Evolutionary conservation across 208 protist genomes (phyloP).

Genomic region (Kentomonas sorsogonicus): DNA sequence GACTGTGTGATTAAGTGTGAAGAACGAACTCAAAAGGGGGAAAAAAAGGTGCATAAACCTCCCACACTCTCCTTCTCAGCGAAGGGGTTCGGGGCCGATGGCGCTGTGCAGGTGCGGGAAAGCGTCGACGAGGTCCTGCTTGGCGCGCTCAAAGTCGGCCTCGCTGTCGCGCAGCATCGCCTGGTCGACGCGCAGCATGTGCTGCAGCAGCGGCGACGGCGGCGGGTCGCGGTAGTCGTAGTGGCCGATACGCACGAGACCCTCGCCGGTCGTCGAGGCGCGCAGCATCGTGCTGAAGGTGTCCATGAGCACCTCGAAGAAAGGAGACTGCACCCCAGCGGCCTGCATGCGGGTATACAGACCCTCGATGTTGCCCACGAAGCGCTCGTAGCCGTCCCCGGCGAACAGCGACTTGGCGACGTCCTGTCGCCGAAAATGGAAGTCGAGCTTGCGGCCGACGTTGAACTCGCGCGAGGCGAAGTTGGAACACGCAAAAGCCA

Average conservation of each 20-base stretch:
- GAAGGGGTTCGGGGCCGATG: too few species aligned
- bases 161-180: constrained; percentile 69
- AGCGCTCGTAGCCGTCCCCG: constrained; percentile 17
- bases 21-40: not conserved
- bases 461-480: constrained; percentile 70
- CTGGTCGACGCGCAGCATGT: constrained; percentile 51
- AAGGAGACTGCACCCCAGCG: constrained; percentile 30
- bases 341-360: constrained; percentile 48
- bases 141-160: constrained; percentile 46
- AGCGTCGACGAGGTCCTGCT: constrained; percentile 32
- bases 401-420: constrained; percentile 53
- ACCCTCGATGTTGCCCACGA: constrained; percentile 46
- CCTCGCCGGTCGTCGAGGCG: constrained; percentile 54
- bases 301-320: constrained; percentile 86
- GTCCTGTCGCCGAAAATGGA: constrained; percentile 63
- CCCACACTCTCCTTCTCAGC: not conserved
- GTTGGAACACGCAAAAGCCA: constrained; percentile 56
- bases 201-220: constrained; percentile 31
- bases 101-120: too few species aligned
- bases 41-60: not conserved
- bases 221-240: constrained; percentile 38
- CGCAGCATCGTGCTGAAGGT: constrained; percentile 70
- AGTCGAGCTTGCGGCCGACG: constrained; percentile 70
- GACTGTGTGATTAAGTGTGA: not conserved
- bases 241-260: constrained; percentile 58